phyloP scores from a whole-genome alignment of 352 stramenopile species.

The Phytophthora sp. region DNA sequence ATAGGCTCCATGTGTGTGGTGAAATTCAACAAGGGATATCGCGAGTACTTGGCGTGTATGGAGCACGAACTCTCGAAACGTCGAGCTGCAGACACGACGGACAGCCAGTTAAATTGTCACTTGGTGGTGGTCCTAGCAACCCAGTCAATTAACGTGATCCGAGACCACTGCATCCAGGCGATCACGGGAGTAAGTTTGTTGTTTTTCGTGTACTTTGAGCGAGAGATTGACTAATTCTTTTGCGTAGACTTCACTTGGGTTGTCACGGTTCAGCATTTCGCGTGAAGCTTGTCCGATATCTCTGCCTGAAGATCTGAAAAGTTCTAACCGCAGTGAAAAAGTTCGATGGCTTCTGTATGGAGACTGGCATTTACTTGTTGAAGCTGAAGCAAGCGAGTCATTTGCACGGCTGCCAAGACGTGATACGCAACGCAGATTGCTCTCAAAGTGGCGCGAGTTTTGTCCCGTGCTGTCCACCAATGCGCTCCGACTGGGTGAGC shows the following conservation, averaged over 20 bases:
- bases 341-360: conserved; percentile 68
- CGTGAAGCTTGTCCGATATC: conserved; percentile 37
- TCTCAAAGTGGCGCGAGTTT: conserved; percentile 73
- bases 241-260: conserved; percentile 55
- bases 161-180: conserved; percentile 62
- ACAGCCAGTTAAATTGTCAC: conserved; percentile 30
- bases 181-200: conserved; percentile 69
- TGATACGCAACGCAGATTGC: conserved; percentile 21
- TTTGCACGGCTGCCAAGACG: conserved; percentile 32
- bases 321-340: conserved; percentile 49
- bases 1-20: conserved; percentile 34
- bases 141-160: conserved; percentile 53
- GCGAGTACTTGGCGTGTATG: conserved; percentile 37
- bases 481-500: conserved; percentile 42
- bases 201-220: not conserved
- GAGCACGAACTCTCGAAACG: conserved; percentile 18
- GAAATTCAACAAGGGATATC: conserved; percentile 43
- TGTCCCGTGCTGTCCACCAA: conserved; percentile 54
- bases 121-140: conserved; percentile 51
- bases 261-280: conserved; percentile 52
- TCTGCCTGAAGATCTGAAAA: conserved; percentile 49
- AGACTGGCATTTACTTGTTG: conserved; percentile 49
- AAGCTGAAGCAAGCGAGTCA: conserved; percentile 15
- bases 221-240: too few species aligned
- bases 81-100: not conserved